Conservation (phyloP, 2,329 filamentous ascomycete species). For the Davidsoniella eucalypti region DNA sequence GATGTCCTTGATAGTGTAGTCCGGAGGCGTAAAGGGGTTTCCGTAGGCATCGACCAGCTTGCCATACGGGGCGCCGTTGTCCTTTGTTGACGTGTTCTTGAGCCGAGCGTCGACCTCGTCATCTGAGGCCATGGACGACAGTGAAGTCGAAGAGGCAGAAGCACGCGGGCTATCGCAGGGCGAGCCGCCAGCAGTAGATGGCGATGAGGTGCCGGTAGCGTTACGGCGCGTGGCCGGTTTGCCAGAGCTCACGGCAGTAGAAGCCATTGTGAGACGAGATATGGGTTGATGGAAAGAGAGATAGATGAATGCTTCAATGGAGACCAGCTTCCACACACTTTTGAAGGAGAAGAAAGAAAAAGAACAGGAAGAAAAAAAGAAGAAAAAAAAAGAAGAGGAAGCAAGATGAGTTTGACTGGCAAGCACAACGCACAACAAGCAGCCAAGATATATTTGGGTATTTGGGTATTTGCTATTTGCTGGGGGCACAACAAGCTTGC, state of each 20-base stretch:
- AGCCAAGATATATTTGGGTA: neutral
- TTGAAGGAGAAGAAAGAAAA: neutral
- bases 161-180: conserved; percentile 42
- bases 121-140: conserved; percentile 67
- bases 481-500: neutral
- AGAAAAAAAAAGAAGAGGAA: conserved; percentile 1
- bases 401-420: neutral
- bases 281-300: neutral
- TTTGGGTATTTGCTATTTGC: neutral
- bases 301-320: neutral
- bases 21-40: conserved; percentile 82
- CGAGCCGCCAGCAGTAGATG: conserved; percentile 32
- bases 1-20: conserved; percentile 96
- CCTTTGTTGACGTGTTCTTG: conserved; percentile 16
- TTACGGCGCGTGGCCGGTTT: conserved; percentile 12
- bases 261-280: conserved; percentile 9
- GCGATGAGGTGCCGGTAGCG: conserved; percentile 17
- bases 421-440: neutral
- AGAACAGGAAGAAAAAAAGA: neutral
- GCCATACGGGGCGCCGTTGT: conserved; percentile 30
- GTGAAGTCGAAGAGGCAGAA: conserved; percentile 71
- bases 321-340: neutral
- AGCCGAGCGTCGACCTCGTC: conserved; percentile 33
- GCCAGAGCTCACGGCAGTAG: conserved; percentile 11
- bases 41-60: conserved; percentile 82